Evolutionary conservation across 371 early-diverging fungal species (phyloP), one percentile per base, ranked within the genome.

Genomic region (Rhizomucor pusillus): DNA sequence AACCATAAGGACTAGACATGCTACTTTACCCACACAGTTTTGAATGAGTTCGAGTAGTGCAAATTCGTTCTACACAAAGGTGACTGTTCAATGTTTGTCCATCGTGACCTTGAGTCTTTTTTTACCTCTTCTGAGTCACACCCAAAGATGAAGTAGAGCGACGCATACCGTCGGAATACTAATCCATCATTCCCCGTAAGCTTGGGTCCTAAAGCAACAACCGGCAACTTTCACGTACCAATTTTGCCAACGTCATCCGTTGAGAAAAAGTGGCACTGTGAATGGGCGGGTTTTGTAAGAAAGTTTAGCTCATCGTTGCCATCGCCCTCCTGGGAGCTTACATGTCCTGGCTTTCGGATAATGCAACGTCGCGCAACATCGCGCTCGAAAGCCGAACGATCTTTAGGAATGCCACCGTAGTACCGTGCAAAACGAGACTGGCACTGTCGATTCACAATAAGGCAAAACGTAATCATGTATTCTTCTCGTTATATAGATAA

Each of bases 361-460:
- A 73, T 52, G 50, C 71, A 74, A 47, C 60, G 44, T 34, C 65
- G 66, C 5, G 67, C 66, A 44, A 73, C 43, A 20, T 59, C 54
- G 29, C 65, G 53, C 44, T 78, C 75, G 61, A 71, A 67, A 3
- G 60, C 36, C 9, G 64, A n/a, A 3, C 52, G 55, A 47, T 77
- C 71, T 20, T 50, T 11, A n/a, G 56, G 44, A 25, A 45, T n/a
- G 18, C 51, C 41, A 19, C 50, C 39, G 52, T 75, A 78, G 44
- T 78, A 74, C 20, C 67, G 64, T 12, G 73, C 56, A 57, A 71
- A 78, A 12, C 79, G 67, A 22, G 76, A 75, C 44, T 75, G 69
- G 34, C 73, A 68, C 33, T 65, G 69, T 20, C 61, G 68, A 57
- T 78, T 78, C 12, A 73, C 60, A 50, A 78, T 66, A 3, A 78